These are phyloP conservation scores for Cylindrotheca closterium DNA, from an alignment of 108 stramenopile species.

Conservation along the genomic window DNA sequence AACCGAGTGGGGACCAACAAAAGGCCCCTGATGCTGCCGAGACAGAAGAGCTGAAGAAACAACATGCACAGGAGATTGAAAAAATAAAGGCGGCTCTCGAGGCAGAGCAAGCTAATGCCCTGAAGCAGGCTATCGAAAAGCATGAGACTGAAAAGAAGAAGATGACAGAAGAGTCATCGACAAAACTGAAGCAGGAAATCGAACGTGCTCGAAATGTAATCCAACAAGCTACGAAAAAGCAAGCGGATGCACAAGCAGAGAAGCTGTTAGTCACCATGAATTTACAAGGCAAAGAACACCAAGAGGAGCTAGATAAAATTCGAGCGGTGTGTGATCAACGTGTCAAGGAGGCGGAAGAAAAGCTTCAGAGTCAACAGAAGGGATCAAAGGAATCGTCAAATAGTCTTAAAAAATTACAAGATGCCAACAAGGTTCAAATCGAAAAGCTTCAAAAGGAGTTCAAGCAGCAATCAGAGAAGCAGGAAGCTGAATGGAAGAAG, in stretches of 20 bases:
- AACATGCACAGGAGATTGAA: conserved; percentile 29
- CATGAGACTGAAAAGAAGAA: conserved; percentile 9
- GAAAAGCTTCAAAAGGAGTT: conserved; percentile 20
- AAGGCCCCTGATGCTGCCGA: conserved; percentile 7
- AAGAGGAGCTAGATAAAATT: conserved; percentile 35
- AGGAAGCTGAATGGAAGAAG: conserved; percentile 1
- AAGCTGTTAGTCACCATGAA: conserved; percentile 33
- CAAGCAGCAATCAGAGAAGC: conserved; percentile 8
- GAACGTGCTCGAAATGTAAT: conserved; percentile 31
- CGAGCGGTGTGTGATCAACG: conserved; percentile 12
- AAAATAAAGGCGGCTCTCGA: conserved; percentile 10
- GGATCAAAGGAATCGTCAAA: conserved; percentile 17
- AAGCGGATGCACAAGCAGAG: conserved; percentile 30
- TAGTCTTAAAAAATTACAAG: conserved; percentile 17
- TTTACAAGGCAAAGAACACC: conserved; percentile 22
- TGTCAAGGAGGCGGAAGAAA: conserved; percentile 12
- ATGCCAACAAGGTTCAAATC: conserved; percentile 23
- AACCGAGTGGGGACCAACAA: conserved; percentile 3
- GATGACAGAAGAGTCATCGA: conserved; percentile 3
- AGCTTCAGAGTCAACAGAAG: conserved; percentile 8
- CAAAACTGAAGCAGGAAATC: conserved; percentile 16
- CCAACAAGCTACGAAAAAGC: conserved; percentile 23
- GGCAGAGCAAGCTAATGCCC: not conserved
- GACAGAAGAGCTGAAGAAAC: conserved; percentile 12
- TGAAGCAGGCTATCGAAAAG: not conserved